Percentiles rank a stretch among this genome's conserved stretches.
These are phyloP conservation scores for Spinellus fusiger DNA, from an alignment of 192 early-diverging fungal genomes.

Conservation along the genomic window DNA sequence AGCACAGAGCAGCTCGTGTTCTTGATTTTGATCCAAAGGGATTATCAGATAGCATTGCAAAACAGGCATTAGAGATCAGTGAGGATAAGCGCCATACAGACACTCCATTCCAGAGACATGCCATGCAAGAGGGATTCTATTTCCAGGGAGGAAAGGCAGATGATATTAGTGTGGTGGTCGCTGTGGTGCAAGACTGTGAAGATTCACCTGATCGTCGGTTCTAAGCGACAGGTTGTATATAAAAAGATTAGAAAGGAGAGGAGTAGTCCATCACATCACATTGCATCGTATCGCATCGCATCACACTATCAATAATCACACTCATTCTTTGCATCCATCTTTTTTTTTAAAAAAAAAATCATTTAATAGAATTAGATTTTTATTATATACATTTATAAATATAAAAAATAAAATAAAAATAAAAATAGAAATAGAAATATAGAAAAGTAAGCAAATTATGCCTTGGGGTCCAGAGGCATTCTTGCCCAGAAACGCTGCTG, in stretches of 20 bases:
- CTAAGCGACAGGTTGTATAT: too few relatives aligned
- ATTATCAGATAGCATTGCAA: constrained; percentile 76
- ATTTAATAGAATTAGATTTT: too few relatives aligned
- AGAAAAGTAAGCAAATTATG: not conserved
- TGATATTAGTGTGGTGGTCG: constrained; percentile 89
- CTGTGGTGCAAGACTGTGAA: constrained; percentile 73
- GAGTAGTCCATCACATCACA: too few relatives aligned
- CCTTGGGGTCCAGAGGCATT: constrained; percentile 5
- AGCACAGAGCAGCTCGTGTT: constrained; percentile 44
- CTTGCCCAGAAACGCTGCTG: constrained; percentile 13
- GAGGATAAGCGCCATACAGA: constrained; percentile 67
- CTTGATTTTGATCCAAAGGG: constrained; percentile 57
- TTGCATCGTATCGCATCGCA: too few relatives aligned
- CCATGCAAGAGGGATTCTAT: constrained; percentile 78
- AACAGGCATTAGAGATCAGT: constrained; percentile 66
- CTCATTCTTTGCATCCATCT: not conserved
- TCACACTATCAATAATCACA: too few relatives aligned
- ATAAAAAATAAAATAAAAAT: not conserved
- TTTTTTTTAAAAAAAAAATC: not conserved
- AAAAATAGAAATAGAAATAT: not conserved
- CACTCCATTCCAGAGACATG: constrained; percentile 89
- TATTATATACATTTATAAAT: not conserved
- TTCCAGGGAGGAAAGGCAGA: constrained; percentile 85
- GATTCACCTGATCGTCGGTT: constrained; percentile 67
- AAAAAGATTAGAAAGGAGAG: too few relatives aligned